phyloP scores from a whole-genome alignment of 495 filamentous ascomycete species.

The Penicillium cataractarum region DNA sequence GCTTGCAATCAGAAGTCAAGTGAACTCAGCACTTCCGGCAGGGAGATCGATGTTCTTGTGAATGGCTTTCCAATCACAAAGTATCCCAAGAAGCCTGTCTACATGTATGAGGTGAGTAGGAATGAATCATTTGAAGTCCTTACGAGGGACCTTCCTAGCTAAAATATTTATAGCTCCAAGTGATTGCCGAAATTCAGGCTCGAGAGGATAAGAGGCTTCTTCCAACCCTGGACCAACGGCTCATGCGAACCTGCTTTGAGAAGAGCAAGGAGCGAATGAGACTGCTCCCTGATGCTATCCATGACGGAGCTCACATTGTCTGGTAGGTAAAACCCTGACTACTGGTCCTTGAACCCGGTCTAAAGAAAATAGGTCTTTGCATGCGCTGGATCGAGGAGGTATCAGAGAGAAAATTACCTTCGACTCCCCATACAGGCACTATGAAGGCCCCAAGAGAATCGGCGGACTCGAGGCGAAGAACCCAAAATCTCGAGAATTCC shows the following conservation, averaged over 20 bases:
- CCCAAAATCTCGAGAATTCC: conserved; percentile 1
- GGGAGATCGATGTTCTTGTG: conserved; percentile 58
- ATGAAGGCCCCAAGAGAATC: conserved; percentile 63
- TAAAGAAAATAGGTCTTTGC: conserved; percentile 38
- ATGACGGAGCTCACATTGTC: conserved; percentile 76
- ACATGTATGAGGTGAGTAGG: conserved; percentile 83
- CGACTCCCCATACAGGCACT: neutral
- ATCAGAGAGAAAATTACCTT: conserved; percentile 27
- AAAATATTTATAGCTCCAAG: neutral
- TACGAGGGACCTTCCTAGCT: neutral
- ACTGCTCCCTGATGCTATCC: conserved; percentile 64
- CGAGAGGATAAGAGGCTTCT: conserved; percentile 1
- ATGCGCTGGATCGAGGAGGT: conserved; percentile 15
- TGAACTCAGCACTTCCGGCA: conserved; percentile 61
- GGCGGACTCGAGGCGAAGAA: conserved; percentile 54
- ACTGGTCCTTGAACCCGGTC: neutral
- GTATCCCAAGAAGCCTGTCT: conserved; percentile 58
- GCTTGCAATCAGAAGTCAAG: neutral
- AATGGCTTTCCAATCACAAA: conserved; percentile 74
- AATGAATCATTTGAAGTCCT: neutral
- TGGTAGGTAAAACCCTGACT: conserved; percentile 59
- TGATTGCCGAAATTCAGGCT: conserved; percentile 1
- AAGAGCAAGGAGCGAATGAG: conserved; percentile 49
- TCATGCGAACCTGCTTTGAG: conserved; percentile 63
- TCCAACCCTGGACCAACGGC: conserved; percentile 32